These are phyloP conservation scores for Silybum marianum DNA, from an alignment of 129 eudicot genomes.

Conservation along the genomic window DNA sequence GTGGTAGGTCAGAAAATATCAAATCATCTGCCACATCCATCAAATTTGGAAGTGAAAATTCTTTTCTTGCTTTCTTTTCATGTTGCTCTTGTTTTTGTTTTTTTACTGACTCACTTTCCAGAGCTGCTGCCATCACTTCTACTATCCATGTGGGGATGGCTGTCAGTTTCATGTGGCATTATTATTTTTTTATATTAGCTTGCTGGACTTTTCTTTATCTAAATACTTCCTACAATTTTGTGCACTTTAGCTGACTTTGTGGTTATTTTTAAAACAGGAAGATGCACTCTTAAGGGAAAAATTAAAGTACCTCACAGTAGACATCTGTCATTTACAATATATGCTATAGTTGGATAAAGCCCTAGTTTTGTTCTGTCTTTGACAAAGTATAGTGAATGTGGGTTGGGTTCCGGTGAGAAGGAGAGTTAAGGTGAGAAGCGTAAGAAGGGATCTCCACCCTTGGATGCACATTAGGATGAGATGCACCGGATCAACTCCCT, in stretches of 20 bases:
- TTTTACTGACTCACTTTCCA: not conserved
- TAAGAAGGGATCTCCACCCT: no score
- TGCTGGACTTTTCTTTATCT: not conserved
- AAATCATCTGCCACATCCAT: not conserved
- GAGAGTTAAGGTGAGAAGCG: no score
- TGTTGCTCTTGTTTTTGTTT: not conserved
- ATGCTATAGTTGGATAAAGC: not conserved
- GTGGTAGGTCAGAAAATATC: not conserved
- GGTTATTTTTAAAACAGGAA: not conserved
- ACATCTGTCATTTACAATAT: not conserved
- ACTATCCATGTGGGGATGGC: not conserved
- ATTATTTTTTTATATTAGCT: not conserved
- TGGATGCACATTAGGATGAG: no score
- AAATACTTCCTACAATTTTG: not conserved
- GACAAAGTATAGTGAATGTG: not conserved
- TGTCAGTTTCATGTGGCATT: not conserved
- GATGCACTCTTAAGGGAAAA: not conserved
- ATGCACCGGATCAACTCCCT: no score
- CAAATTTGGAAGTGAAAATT: not conserved
- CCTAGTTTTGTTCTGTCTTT: not conserved
- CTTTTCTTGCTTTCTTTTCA: not conserved
- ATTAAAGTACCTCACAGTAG: not conserved
- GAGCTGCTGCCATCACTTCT: not conserved
- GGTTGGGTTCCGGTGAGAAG: no score
- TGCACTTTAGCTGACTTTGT: not conserved